Conservation (phyloP, 768 basidiomycete species). For the Pleurotus platypus region DNA sequence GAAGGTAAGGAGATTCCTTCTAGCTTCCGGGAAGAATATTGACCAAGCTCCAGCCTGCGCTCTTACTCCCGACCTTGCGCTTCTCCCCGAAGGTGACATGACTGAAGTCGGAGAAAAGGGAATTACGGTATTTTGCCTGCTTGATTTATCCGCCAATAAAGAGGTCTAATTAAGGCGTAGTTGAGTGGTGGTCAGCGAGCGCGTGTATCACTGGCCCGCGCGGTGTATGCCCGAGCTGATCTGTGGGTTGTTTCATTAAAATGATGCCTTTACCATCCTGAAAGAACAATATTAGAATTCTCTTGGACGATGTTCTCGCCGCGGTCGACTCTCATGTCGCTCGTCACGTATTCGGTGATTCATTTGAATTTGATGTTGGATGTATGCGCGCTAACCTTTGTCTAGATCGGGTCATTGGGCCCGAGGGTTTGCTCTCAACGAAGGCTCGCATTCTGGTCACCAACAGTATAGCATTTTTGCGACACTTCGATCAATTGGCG, state of each 20-base stretch:
- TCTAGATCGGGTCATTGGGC: constrained; percentile 82
- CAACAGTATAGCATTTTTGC: constrained; percentile 82
- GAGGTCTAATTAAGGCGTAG: constrained; percentile 24
- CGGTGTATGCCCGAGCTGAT: constrained; percentile 90
- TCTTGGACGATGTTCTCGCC: constrained; percentile 89
- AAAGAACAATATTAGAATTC: constrained; percentile 37
- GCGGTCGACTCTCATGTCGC: constrained; percentile 87
- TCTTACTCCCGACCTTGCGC: constrained; percentile 70
- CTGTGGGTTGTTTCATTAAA: constrained; percentile 41
- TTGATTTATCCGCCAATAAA: not conserved
- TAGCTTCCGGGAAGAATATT: not conserved
- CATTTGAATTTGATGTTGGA: not conserved
- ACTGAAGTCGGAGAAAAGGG: constrained; percentile 88
- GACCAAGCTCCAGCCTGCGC: constrained; percentile 63
- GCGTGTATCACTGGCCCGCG: constrained; percentile 79
- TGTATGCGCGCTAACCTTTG: not conserved
- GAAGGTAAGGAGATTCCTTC: constrained; percentile 49
- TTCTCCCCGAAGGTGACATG: constrained; percentile 79
- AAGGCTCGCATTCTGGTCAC: constrained; percentile 88
- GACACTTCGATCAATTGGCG: constrained; percentile 68
- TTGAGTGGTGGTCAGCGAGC: constrained; percentile 84
- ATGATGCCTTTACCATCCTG: not conserved
- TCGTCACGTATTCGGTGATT: constrained; percentile 75
- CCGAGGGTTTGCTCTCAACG: constrained; percentile 72
- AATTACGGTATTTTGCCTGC: constrained; percentile 53